Evolutionary conservation across 129 eudicot genomes (phyloP), one percentile per base, ranked within the genome.

Genomic region (Chrysanthemum seticuspe): DNA sequence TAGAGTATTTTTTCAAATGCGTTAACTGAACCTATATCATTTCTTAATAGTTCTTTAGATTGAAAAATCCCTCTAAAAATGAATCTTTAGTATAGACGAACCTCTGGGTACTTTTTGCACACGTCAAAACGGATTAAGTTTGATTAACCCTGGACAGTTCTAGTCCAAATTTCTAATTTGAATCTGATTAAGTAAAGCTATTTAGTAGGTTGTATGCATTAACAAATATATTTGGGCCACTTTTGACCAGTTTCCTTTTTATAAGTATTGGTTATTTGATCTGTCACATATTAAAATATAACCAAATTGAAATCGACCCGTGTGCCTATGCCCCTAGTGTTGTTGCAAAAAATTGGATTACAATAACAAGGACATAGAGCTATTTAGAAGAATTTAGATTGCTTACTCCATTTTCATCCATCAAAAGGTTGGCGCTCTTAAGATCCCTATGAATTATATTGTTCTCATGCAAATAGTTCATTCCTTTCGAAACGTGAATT

Each of bases 381-480:
- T 15, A 51, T 44, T 54, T 77, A 16, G 23, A 67, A 58, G 51
- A 44, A 49, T 13, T 53, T 47, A 21, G 59, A 45, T 80, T 58
- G 67, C 96, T 83, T 86, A 93, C 98, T 48, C 89, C 87, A 56
- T 85, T 85, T 72, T 88, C 91, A 84, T 94, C 91, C 91, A 90
- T 84, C 67, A 94, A 79, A 72, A 94, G 89, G 73, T 94, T 94
- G 77, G 98, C 97, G 70, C 96, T 86, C 85, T 94, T 94, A 3
- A 93, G 89, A 75, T 93, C 98, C 76, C 98, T 76, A 71, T 93
- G 98, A 68, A 93, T 83, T 29, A 94, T 90, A 73, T 87, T 84
- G 64, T 87, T 94, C 48, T 85, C 86, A 67, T 94, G 97, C 86
- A 94, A 82, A 71, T 94, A 94, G 75, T 85, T 88, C 98, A 94